These are phyloP conservation scores for Arthroderma sp. DNA, from an alignment of 2,329 filamentous ascomycete species.

Conservation along the genomic window DNA sequence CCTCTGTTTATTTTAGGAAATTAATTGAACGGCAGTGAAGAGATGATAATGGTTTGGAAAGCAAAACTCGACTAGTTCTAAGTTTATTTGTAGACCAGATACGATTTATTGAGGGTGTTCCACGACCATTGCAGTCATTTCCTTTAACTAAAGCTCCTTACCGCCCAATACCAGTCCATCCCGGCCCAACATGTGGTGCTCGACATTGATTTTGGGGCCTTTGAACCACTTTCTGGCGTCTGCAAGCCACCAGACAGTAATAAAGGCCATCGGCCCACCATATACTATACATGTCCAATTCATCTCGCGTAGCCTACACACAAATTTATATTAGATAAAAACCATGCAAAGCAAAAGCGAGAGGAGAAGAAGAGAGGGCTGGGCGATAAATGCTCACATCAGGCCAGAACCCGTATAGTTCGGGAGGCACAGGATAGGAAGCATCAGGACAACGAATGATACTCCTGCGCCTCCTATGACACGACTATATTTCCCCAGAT, in stretches of 20 bases:
- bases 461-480: constrained; percentile 45
- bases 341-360: constrained; percentile 3
- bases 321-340: not conserved
- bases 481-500: constrained; percentile 47
- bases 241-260: constrained; percentile 50
- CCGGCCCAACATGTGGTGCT: constrained; percentile 27
- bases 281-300: constrained; percentile 59
- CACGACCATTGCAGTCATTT: too few species aligned
- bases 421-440: constrained; percentile 56
- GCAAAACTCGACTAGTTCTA: too few species aligned
- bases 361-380: not conserved
- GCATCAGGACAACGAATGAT: constrained; percentile 50
- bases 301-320: constrained; percentile 37
- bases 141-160: too few species aligned
- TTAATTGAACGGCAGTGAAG: too few species aligned
- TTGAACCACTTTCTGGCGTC: constrained; percentile 56
- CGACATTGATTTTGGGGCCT: constrained; percentile 55
- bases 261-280: constrained; percentile 48
- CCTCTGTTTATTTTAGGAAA: too few species aligned
- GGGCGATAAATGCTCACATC: constrained; percentile 19
- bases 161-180: too few species aligned
- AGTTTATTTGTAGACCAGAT: too few species aligned
- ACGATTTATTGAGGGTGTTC: too few species aligned
- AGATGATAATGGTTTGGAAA: too few species aligned
- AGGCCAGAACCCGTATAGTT: constrained; percentile 43